Evolutionary conservation across 2,329 filamentous ascomycete genomes (phyloP).

Genomic region (Fonsecaea erecta): DNA sequence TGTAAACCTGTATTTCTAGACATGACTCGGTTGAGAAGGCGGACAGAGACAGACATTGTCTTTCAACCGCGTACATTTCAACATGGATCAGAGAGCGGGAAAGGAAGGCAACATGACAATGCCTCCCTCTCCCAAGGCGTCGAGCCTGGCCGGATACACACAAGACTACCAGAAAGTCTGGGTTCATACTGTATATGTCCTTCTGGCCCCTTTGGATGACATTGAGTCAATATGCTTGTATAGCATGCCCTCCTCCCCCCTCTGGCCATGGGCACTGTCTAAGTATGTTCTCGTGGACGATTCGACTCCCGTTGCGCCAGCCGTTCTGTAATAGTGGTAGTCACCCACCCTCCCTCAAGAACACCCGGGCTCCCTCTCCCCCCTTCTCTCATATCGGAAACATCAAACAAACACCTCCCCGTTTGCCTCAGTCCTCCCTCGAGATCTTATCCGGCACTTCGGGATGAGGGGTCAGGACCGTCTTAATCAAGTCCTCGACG

Average conservation of each 20-base stretch:
- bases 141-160: background rate
- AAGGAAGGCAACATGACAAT: background rate
- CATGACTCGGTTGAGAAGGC: background rate
- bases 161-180: background rate
- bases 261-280: background rate
- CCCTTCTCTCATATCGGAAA: background rate
- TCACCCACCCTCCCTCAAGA: background rate
- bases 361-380: background rate
- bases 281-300: background rate
- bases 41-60: background rate
- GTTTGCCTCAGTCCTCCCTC: constrained; percentile 30
- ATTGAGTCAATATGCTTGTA: background rate
- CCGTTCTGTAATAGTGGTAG: background rate
- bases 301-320: constrained; percentile 5
- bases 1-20: background rate
- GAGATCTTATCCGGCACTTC: constrained; percentile 58
- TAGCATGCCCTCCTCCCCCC: constrained; percentile 10
- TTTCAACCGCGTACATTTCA: background rate
- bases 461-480: constrained; percentile 83
- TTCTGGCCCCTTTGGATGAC: background rate
- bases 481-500: constrained; percentile 78
- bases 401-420: background rate
- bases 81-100: background rate
- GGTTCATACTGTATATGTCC: background rate
- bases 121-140: background rate